Base-by-base conservation (phyloP, 768 basidiomycete genomes). In the Panaeolus papilionaceus region DNA sequence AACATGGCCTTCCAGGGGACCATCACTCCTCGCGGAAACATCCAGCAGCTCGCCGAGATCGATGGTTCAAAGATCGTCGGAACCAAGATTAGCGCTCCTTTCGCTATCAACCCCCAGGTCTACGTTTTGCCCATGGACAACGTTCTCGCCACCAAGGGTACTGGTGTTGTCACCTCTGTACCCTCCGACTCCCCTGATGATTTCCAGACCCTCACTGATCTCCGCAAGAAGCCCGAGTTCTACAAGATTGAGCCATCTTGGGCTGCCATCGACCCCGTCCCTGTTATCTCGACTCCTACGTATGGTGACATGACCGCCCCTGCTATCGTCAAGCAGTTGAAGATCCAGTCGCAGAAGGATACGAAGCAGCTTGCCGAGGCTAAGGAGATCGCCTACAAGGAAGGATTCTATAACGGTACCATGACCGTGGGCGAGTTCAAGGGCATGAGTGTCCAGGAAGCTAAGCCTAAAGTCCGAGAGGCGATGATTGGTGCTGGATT, bases 71-170 rank as follows among this genome's bases (percentile, higher is more conserved):
- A 88, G 68, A 81, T 99, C 44, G 82, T 99, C 66, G 98, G 98
- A 3, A 92, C 96, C 23, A 94, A 88, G 74, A 90, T 99, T 79
- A 90, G 89, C 69, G 96, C 97, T 1, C 96, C 97, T 0, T 89
- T 93, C 69, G 87, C 89, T 26, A 72, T 95, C 63, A 86, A 91
- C 76, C 88, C 92, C 0, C 91, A 97, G 79, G 93, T 98, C 33
- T 96, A 96, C 74, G 94, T 99, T 58, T 80, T 99, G 66, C 98
- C 98, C n/a, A 99, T 99, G 98, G 98, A 99, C 71, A 93, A 91
- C 71, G 95, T 99, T 64, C 85, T 97, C 61, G 88, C 95, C n/a
- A 96, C 94, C 69, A 99, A 99, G 91, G 98, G 98, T 74, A 99
- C 97, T 12, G 98, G 97, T 69, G 95, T 99, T 38, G 98, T 99